Percentiles rank a stretch among this genome's conserved stretches.
These are phyloP conservation scores for Umbelopsis sp. DNA, from an alignment of 192 early-diverging fungal genomes.

Conservation along the genomic window DNA sequence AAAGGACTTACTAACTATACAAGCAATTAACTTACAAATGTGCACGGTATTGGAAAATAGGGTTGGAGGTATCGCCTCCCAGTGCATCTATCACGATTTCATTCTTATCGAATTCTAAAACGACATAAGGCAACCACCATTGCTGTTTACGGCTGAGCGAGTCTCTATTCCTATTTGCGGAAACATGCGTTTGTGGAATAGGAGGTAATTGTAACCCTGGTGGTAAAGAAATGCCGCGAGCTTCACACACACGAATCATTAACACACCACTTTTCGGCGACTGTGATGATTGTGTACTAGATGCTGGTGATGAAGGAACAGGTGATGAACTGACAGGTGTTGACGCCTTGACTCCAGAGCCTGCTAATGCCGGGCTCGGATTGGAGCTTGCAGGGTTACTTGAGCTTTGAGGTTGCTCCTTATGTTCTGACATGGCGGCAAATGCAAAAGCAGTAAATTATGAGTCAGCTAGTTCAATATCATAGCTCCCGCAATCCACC, in stretches of 20 bases:
- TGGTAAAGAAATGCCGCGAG: constrained; percentile 72
- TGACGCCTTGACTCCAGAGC: constrained; percentile 6
- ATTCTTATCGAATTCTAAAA: constrained; percentile 95
- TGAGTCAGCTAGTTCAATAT: neutral
- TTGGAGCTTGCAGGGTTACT: neutral
- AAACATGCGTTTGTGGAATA: constrained; percentile 55
- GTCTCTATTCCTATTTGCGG: constrained; percentile 55
- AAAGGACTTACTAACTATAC: too few species aligned
- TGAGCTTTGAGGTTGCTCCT: constrained; percentile 1
- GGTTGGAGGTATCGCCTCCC: constrained; percentile 75
- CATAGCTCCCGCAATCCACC: neutral
- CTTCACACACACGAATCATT: constrained; percentile 85
- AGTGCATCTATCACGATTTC: constrained; percentile 84
- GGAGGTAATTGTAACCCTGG: constrained; percentile 59
- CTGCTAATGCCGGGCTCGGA: neutral
- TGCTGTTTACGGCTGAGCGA: constrained; percentile 53
- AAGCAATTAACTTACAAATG: constrained; percentile 66
- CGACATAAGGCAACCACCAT: constrained; percentile 81
- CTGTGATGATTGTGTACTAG: constrained; percentile 21
- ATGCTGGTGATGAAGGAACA: constrained; percentile 19
- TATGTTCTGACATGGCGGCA: constrained; percentile 28
- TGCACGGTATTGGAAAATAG: constrained; percentile 77
- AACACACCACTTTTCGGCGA: constrained; percentile 61
- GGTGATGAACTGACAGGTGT: constrained; percentile 18
- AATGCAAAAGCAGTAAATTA: neutral